phyloP scores from a whole-genome alignment of 495 filamentous ascomycete genomes.

The Aspergillus nidulans region DNA sequence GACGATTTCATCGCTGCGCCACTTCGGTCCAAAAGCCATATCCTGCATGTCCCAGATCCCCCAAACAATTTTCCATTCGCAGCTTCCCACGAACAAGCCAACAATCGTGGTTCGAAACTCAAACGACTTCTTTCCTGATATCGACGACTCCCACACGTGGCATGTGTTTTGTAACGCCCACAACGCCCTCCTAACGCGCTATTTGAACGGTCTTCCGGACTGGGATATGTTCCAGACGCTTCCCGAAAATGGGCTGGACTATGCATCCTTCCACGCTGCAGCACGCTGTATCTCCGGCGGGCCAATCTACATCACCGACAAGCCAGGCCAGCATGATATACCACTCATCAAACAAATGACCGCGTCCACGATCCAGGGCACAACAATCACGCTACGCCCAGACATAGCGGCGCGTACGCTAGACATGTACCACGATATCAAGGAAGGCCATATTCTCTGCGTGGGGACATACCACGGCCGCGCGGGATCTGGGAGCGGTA shows the following conservation, averaged over 20 bases:
- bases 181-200: constrained; percentile 75
- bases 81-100: constrained; percentile 68
- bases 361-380: constrained; percentile 57
- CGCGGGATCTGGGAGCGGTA: constrained; percentile 62
- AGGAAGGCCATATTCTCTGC: constrained; percentile 67
- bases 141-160: constrained; percentile 77
- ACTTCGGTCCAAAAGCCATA: constrained; percentile 74
- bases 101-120: constrained; percentile 74
- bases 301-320: constrained; percentile 90
- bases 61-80: constrained; percentile 76
- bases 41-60: constrained; percentile 91
- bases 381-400: constrained; percentile 73
- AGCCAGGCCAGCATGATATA: constrained; percentile 73
- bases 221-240: constrained; percentile 99
- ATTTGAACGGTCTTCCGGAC: constrained; percentile 74
- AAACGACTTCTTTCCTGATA: constrained; percentile 88
- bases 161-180: constrained; percentile 93
- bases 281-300: constrained; percentile 87
- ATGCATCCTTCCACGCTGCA: constrained; percentile 79
- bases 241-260: constrained; percentile 46
- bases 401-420: constrained; percentile 64
- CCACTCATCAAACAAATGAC: constrained; percentile 74
- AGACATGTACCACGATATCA: constrained; percentile 69
- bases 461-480: constrained; percentile 68
- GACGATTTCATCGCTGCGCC: constrained; percentile 66